Percentiles rank a stretch among this genome's conserved stretches.
These are phyloP conservation scores for Afroboletus lepidellus DNA, from an alignment of 1,284 basidiomycete species.

Conservation along the genomic window DNA sequence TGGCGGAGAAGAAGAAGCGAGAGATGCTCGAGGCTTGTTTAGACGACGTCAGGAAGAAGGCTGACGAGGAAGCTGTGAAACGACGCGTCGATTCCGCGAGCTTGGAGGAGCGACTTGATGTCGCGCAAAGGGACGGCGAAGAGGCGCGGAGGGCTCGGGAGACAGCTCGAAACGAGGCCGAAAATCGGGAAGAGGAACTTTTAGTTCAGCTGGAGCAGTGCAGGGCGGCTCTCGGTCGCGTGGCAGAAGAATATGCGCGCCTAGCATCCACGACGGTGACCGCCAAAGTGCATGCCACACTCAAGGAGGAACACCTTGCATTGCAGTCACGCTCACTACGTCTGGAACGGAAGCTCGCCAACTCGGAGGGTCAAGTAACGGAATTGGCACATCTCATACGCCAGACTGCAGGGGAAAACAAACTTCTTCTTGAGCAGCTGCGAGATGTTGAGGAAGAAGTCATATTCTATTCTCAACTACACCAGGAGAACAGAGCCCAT, in stretches of 20 bases:
- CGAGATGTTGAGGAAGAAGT: constrained; percentile 43
- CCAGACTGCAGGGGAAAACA: constrained; percentile 52
- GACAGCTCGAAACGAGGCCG: constrained; percentile 21
- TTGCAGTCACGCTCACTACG: constrained; percentile 48
- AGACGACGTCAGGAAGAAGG: constrained; percentile 43
- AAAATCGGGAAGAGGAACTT: constrained; percentile 41
- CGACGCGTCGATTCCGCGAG: constrained; percentile 35
- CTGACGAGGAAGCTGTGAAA: constrained; percentile 41
- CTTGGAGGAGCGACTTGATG: constrained; percentile 39
- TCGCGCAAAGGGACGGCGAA: constrained; percentile 26
- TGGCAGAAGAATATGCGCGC: constrained; percentile 58
- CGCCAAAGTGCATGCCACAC: constrained; percentile 36
- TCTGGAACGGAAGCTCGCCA: constrained; percentile 64
- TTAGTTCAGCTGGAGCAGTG: constrained; percentile 51
- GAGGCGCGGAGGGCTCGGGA: constrained; percentile 34
- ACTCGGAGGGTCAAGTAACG: constrained; percentile 63
- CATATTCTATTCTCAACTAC: constrained; percentile 30
- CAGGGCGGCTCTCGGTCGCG: constrained; percentile 42
- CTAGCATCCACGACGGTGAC: constrained; percentile 54
- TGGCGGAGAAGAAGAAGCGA: constrained; percentile 49
- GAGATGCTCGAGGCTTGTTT: constrained; percentile 46
- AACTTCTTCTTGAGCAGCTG: constrained; percentile 43
- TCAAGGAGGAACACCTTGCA: constrained; percentile 43
- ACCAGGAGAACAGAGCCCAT: constrained; percentile 16
- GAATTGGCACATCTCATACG: constrained; percentile 65